Evolutionary conservation across 495 filamentous ascomycete species (phyloP).

Genomic region (Penicillium daleae): DNA sequence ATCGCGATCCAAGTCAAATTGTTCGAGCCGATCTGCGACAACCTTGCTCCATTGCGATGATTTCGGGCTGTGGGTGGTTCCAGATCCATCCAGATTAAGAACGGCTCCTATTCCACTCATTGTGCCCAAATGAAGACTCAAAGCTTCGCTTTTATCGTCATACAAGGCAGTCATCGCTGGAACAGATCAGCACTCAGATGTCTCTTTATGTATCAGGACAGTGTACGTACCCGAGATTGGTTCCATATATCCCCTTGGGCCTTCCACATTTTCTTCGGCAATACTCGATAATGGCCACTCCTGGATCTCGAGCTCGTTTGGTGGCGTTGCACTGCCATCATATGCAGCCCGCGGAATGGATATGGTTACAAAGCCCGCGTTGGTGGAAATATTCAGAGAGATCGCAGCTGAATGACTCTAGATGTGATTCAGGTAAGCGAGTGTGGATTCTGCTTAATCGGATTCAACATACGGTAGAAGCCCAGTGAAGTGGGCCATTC

Average conservation of each 20-base stretch:
- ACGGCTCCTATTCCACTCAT: conserved; percentile 29
- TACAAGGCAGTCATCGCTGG: conserved; percentile 34
- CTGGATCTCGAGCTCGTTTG: conserved; percentile 12
- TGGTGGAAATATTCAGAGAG: conserved; percentile 28
- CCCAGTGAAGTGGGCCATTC: conserved; percentile 44
- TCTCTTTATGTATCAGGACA: background rate
- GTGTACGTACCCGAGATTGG: conserved; percentile 37
- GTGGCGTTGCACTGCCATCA: conserved; percentile 7
- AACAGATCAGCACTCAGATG: conserved; percentile 12
- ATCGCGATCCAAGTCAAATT: conserved; percentile 50
- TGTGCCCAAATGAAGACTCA: conserved; percentile 37
- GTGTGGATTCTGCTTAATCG: background rate
- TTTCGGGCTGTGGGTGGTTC: background rate
- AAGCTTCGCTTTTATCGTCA: conserved; percentile 18
- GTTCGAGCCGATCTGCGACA: conserved; percentile 39
- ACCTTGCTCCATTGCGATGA: conserved; percentile 37
- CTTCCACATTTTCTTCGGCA: conserved; percentile 11
- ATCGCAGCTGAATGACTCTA: conserved; percentile 27
- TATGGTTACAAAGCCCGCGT: conserved; percentile 30
- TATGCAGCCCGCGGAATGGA: conserved; percentile 26
- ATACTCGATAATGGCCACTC: conserved; percentile 26
- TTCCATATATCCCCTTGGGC: conserved; percentile 27
- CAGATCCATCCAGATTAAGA: conserved; percentile 13
- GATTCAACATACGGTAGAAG: conserved; percentile 34
- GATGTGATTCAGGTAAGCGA: conserved; percentile 8